Evolutionary conservation across 495 filamentous ascomycete genomes (phyloP).

Genomic region (Tuber umbilicatum): DNA sequence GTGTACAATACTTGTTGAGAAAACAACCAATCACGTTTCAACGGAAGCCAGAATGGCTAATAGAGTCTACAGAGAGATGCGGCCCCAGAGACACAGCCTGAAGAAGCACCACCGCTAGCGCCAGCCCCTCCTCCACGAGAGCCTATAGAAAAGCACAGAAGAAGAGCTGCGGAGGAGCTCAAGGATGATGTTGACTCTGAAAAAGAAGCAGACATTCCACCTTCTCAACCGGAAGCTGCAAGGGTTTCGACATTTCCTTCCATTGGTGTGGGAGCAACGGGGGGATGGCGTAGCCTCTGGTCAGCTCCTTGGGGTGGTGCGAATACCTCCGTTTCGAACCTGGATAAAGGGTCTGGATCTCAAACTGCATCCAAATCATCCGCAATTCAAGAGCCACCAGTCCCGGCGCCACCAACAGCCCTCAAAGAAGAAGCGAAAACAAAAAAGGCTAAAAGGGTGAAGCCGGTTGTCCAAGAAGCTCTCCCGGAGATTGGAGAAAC

Average conservation of each 20-base stretch:
- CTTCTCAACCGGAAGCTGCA: constrained; percentile 6
- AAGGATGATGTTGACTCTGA: constrained; percentile 28
- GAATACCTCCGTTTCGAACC: constrained; percentile 17
- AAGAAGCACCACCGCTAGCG: constrained; percentile 5
- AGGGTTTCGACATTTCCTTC: constrained; percentile 13
- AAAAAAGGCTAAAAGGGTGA: not conserved
- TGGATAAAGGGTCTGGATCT: constrained; percentile 7
- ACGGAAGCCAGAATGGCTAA: constrained; percentile 13
- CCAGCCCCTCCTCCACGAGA: constrained; percentile 3
- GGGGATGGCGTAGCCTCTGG: constrained; percentile 11
- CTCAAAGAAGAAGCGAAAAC: not conserved
- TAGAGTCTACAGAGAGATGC: constrained; percentile 11
- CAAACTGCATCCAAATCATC: not conserved
- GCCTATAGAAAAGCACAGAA: constrained; percentile 8
- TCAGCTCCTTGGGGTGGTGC: constrained; percentile 16
- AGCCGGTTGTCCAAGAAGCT: not conserved
- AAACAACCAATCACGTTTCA: constrained; percentile 10
- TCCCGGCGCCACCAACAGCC: not conserved
- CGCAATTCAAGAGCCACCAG: not conserved
- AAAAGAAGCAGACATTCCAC: constrained; percentile 18
- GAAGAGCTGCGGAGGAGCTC: constrained; percentile 15
- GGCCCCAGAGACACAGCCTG: not conserved
- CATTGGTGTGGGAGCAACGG: constrained; percentile 6
- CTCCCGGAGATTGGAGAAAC: not conserved
- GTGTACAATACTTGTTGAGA: not conserved